A percentile compares a stretch with the other conserved stretches of the same genome.
phyloP scores from a whole-genome alignment of 169 alveolate species.

The Amoebophrya sp. region DNA sequence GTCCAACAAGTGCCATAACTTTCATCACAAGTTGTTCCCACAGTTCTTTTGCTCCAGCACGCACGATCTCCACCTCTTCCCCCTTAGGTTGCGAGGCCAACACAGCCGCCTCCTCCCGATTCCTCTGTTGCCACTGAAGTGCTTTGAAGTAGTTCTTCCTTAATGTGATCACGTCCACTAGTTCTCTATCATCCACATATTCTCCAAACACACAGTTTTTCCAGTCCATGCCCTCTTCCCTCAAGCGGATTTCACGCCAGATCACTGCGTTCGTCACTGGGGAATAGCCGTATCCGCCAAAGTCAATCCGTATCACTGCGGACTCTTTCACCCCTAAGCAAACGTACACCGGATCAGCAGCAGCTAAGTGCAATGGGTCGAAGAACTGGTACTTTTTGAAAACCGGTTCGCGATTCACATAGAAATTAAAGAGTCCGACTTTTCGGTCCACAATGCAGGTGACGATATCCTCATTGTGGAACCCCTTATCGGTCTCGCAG shows the following conservation, averaged over 20 bases:
- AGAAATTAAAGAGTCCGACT: background rate
- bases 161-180: background rate
- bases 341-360: background rate
- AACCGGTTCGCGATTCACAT: background rate
- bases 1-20: background rate
- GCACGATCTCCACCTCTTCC: background rate
- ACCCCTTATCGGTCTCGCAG: background rate
- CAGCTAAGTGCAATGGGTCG: background rate
- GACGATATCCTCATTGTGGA: background rate
- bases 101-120: background rate
- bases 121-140: background rate
- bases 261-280: conserved; percentile 11
- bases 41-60: background rate
- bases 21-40: background rate
- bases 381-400: background rate
- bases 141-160: background rate
- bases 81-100: background rate
- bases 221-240: background rate
- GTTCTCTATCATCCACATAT: background rate
- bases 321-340: background rate
- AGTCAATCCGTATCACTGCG: background rate
- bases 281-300: background rate
- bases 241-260: background rate
- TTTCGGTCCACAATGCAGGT: background rate
- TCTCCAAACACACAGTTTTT: background rate